These are phyloP conservation scores for Protomyces lactucae-debilis DNA, from an alignment of 1,139 yeast species.

Conservation along the genomic window DNA sequence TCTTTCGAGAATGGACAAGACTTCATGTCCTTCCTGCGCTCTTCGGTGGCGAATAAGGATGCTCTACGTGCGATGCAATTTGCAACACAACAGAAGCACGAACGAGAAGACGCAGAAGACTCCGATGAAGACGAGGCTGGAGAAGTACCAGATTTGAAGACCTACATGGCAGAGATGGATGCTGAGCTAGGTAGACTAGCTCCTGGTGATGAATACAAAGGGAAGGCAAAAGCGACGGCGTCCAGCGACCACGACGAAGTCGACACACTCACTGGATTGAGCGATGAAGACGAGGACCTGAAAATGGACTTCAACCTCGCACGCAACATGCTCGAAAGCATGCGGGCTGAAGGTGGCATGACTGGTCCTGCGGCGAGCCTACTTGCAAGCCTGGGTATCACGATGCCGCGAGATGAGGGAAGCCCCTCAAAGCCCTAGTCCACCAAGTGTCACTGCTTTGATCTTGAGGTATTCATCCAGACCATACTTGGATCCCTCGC, in stretches of 20 bases:
- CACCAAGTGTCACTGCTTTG: conserved; percentile 56
- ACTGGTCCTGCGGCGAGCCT: conserved; percentile 43
- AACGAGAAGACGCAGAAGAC: conserved; percentile 31
- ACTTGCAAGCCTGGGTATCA: conserved; percentile 37
- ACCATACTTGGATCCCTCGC: conserved; percentile 66
- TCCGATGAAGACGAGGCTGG: conserved; percentile 30
- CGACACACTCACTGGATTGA: conserved; percentile 31
- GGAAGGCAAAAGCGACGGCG: neutral
- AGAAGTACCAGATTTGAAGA: conserved; percentile 30
- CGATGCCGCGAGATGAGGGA: conserved; percentile 17
- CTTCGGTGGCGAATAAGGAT: conserved; percentile 45
- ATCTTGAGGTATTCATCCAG: conserved; percentile 64
- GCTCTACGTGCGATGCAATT: conserved; percentile 32
- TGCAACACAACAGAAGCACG: conserved; percentile 18
- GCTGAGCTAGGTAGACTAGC: conserved; percentile 16
- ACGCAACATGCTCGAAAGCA: conserved; percentile 35
- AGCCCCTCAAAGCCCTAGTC: neutral
- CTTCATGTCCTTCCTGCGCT: conserved; percentile 52
- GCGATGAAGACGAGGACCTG: conserved; percentile 34
- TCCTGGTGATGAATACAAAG: neutral
- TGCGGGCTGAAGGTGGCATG: conserved; percentile 39
- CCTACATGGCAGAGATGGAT: conserved; percentile 33
- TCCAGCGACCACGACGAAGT: conserved; percentile 9
- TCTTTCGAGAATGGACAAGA: conserved; percentile 41
- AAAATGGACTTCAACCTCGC: conserved; percentile 31